Evolutionary conservation across 2,329 filamentous ascomycete species (phyloP).

Genomic region (Colletotrichum sp.): DNA sequence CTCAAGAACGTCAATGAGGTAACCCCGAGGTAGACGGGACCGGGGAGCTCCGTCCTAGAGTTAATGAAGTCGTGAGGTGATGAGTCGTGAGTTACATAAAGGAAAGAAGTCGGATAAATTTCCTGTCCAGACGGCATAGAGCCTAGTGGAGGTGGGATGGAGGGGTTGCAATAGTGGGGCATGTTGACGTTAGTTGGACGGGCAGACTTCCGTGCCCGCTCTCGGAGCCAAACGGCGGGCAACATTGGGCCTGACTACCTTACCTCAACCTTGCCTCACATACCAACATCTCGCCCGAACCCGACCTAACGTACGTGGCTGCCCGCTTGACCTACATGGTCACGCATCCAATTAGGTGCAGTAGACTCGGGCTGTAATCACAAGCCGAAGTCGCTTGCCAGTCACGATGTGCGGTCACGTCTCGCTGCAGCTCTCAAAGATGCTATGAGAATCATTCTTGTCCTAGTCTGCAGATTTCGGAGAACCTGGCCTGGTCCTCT

Average conservation of each 20-base stretch:
- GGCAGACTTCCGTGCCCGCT: constrained; percentile 1
- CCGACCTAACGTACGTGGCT: neutral
- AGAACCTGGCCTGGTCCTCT: neutral
- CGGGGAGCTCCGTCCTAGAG: neutral
- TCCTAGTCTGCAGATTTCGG: constrained; percentile 3
- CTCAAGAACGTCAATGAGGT: neutral
- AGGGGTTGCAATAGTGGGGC: constrained; percentile 17
- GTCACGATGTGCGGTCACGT: neutral
- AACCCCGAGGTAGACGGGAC: neutral
- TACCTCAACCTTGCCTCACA: neutral
- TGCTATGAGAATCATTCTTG: neutral
- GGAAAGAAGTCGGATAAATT: neutral
- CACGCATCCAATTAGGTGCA: neutral
- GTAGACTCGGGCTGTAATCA: neutral
- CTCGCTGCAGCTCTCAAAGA: neutral
- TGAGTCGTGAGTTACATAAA: constrained; percentile 8
- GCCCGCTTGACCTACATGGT: neutral
- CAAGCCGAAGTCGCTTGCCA: neutral
- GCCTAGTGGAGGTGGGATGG: neutral
- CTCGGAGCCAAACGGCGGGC: constrained; percentile 12
- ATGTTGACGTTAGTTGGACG: constrained; percentile 12
- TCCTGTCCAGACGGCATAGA: neutral
- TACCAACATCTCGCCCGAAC: neutral
- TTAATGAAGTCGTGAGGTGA: neutral
- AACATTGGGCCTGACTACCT: neutral